Conservation (phyloP, 73 alveolate genomes). For the Breviolum minutum region DNA sequence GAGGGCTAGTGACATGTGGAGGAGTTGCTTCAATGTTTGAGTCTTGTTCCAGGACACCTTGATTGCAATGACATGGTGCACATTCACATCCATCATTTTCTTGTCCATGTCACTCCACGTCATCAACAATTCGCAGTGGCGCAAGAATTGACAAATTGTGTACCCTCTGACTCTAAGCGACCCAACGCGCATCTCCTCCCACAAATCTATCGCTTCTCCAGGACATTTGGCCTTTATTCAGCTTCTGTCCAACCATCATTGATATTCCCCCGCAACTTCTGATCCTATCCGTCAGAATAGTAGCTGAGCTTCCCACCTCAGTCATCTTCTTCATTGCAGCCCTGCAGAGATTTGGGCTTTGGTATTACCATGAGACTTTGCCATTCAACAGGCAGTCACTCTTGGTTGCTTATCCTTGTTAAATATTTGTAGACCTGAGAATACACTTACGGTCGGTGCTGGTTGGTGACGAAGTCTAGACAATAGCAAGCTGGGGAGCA, state of each 20-base stretch:
- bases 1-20: neutral
- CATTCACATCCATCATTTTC: neutral
- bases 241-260: too few relatives aligned
- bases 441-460: neutral
- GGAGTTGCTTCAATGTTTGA: neutral
- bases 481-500: neutral
- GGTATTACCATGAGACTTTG: neutral
- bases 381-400: too few relatives aligned
- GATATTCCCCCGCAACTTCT: neutral
- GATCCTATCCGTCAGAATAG: neutral
- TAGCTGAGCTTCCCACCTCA: neutral
- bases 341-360: neutral
- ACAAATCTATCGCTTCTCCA: constrained; percentile 32
- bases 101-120: neutral
- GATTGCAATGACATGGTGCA: neutral
- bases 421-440: too few relatives aligned
- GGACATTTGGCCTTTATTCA: constrained; percentile 56
- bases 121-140: too few relatives aligned
- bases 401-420: too few relatives aligned
- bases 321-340: constrained; percentile 80
- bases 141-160: too few relatives aligned
- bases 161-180: constrained; percentile 1
- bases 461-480: too few relatives aligned
- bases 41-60: neutral
- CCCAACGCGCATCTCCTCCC: constrained; percentile 47